Evolutionary conservation across 352 stramenopile genomes (phyloP), one percentile per base, ranked within the genome.

Genomic region (Phytophthora cryptogea): DNA sequence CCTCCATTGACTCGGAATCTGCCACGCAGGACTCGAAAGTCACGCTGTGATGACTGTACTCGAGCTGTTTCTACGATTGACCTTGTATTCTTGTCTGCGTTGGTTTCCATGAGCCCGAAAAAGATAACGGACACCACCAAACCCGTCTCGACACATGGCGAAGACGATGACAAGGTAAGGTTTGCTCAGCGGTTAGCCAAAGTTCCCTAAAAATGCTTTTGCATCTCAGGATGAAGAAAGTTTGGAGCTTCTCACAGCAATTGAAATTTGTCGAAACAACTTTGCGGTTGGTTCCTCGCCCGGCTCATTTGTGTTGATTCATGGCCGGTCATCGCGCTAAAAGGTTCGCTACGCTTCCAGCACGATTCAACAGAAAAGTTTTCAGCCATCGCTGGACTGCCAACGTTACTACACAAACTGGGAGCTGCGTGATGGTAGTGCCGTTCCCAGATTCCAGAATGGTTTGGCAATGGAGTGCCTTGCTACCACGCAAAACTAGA

Each of bases 1-100:
- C 59, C 31, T 72, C 64, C 64, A 72, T 72, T 8, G 20, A 16
- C 16, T 52, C 35, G 17, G 10, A 42, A 41, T 40, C 26, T 48
- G 54, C 49, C 32, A 45, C 41, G 28, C 13, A 53, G 0, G 44
- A 54, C 48, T n/a, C 48, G 56, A 48, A 43, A 37, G 6, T 10
- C 10, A 26, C 31, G n/a, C 23, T 23, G 16, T 32, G 30, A 35
- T 63, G 44, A 7, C 20, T 44, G 27, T 37, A 43, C 32, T 46
- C 6, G 11, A 14, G 60, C 43, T 36, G 39, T 37, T 68, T 59
- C 40, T 49, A 35, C 48, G 14, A 16, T 57, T 58, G 5, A 20
- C 11, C 8, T 40, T 49, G 41, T 53, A 42, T 64, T 65, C 48
- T 48, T 39, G 51, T 59, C 14, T 52, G 44, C 26, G 28, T 50